Evolutionary conservation across 768 basidiomycete genomes (phyloP).

Genomic region (Termitomyces sp.): DNA sequence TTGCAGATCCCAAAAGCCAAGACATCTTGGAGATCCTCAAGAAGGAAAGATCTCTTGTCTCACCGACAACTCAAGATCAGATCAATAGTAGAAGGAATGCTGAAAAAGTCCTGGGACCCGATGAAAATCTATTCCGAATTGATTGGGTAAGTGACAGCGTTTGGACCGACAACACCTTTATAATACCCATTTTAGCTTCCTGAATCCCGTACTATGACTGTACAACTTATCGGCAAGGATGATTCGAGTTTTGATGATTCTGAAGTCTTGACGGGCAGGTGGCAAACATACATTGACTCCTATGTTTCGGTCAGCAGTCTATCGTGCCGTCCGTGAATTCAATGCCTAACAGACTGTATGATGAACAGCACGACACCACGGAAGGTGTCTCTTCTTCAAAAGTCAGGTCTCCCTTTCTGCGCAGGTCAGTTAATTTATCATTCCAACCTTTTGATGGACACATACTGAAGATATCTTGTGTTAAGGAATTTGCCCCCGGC

Average conservation of each 20-base stretch:
- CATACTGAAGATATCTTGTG: not conserved
- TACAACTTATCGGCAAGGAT: slow-evolving; percentile 77
- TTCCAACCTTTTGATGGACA: not conserved
- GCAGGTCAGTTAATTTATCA: slow-evolving; percentile 40
- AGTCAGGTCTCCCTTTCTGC: slow-evolving; percentile 57
- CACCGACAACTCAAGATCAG: slow-evolving; percentile 66
- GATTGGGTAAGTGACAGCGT: slow-evolving; percentile 54
- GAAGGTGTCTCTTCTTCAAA: slow-evolving; percentile 43
- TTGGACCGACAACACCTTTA: too few species aligned
- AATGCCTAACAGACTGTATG: not conserved
- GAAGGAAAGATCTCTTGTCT: slow-evolving; percentile 52
- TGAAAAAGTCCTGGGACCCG: slow-evolving; percentile 66
- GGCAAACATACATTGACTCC: slow-evolving; percentile 76
- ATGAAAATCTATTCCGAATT: slow-evolving; percentile 74
- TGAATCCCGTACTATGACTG: slow-evolving; percentile 58
- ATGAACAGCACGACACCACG: slow-evolving; percentile 48
- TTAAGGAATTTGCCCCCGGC: slow-evolving; percentile 34
- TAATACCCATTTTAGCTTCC: slow-evolving; percentile 39
- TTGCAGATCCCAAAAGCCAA: slow-evolving; percentile 65
- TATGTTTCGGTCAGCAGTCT: slow-evolving; percentile 53
- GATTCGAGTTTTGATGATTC: slow-evolving; percentile 71
- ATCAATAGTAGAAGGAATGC: slow-evolving; percentile 60
- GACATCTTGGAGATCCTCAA: slow-evolving; percentile 68
- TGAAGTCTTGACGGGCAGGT: slow-evolving; percentile 68
- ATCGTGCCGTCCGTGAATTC: not conserved